Conservation (phyloP, 345 rosid genomes). For the Turritis glabra region DNA sequence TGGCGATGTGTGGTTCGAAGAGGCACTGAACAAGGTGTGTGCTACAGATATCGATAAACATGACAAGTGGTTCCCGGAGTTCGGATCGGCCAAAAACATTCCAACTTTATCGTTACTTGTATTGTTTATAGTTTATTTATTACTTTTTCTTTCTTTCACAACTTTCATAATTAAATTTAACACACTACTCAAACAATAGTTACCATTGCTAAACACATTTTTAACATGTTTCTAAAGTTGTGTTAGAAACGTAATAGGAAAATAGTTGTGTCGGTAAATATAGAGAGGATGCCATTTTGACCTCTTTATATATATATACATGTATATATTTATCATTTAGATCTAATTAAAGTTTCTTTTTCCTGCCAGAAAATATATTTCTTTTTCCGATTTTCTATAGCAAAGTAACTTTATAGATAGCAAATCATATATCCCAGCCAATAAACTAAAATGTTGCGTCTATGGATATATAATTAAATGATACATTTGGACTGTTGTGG, state of each 20-base stretch:
- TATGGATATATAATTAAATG: neutral
- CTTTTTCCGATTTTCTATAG: neutral
- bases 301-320: too few species aligned
- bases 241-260: too few species aligned
- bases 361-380: too few species aligned
- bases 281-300: too few species aligned
- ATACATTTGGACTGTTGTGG: neutral
- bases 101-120: neutral
- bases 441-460: neutral
- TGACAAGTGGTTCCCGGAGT: slow-evolving; percentile 78
- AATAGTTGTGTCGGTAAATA: too few species aligned
- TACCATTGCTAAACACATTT: too few species aligned
- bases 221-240: too few species aligned
- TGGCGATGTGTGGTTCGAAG: slow-evolving; percentile 85
- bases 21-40: slow-evolving; percentile 71
- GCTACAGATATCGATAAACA: slow-evolving; percentile 72
- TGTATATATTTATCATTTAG: too few species aligned
- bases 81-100: slow-evolving; percentile 53
- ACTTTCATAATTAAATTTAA: too few species aligned
- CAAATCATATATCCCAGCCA: neutral
- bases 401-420: neutral
- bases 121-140: neutral
- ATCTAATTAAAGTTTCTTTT: too few species aligned
- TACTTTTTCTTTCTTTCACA: neutral
- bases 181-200: too few species aligned